A percentile compares a stretch with the other conserved stretches of the same genome.
Conservation (phyloP, 768 basidiomycete genomes). For the Botryobasidium botryosum region DNA sequence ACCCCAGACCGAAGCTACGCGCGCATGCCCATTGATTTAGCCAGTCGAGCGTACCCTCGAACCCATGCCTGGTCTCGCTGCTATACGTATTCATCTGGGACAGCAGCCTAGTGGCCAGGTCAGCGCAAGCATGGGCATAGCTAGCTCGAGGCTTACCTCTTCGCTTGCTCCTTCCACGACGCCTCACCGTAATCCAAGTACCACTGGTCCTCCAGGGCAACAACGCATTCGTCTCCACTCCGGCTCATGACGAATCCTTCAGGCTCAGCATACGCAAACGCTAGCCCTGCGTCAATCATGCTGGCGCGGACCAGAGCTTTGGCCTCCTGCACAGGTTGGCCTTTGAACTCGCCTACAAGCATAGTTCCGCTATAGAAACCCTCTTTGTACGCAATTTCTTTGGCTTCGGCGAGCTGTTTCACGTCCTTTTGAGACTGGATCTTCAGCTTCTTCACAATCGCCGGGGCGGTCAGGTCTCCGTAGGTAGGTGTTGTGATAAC, state of each 20-base stretch:
- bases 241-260: slow-evolving; percentile 80
- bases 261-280: slow-evolving; percentile 88
- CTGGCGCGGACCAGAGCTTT: slow-evolving; percentile 74
- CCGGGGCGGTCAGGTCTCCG: slow-evolving; percentile 76
- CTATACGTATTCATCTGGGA: slow-evolving; percentile 80
- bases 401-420: slow-evolving; percentile 88
- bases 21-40: slow-evolving; percentile 98
- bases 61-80: slow-evolving; percentile 79
- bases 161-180: slow-evolving; percentile 71
- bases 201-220: slow-evolving; percentile 98
- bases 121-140: slow-evolving; percentile 1
- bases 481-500: slow-evolving; percentile 83
- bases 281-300: slow-evolving; percentile 63
- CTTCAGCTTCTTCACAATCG: slow-evolving; percentile 73
- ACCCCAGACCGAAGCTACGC: slow-evolving; percentile 90
- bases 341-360: slow-evolving; percentile 82
- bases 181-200: slow-evolving; percentile 94
- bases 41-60: slow-evolving; percentile 87
- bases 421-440: slow-evolving; percentile 90
- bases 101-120: slow-evolving; percentile 36
- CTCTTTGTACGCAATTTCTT: slow-evolving; percentile 96
- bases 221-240: slow-evolving; percentile 93
- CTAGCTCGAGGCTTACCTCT: slow-evolving; percentile 33
- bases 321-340: slow-evolving; percentile 74
- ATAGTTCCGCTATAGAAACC: slow-evolving; percentile 93